These are phyloP conservation scores for Maudiozyma turicensis DNA, from an alignment of 805 yeast species.

Conservation along the genomic window DNA sequence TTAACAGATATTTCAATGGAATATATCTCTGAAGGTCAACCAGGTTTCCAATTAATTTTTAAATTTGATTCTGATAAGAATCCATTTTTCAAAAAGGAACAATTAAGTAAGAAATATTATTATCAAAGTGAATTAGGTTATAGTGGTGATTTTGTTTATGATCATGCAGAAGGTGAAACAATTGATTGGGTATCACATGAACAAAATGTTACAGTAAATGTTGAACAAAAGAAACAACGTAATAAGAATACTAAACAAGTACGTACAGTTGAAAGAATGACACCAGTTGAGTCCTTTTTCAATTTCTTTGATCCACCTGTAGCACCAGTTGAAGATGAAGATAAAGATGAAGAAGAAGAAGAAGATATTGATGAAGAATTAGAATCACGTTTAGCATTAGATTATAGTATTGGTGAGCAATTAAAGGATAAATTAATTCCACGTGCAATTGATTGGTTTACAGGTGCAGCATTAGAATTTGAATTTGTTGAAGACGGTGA, in stretches of 20 bases:
- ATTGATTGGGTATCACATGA: constrained; percentile 79
- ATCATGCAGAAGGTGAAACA: constrained; percentile 82
- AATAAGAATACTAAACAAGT: constrained; percentile 94
- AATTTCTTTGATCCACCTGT: constrained; percentile 92
- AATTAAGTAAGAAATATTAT: constrained; percentile 76
- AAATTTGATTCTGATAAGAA: constrained; percentile 56
- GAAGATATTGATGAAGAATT: constrained; percentile 61
- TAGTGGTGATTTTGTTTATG: constrained; percentile 93
- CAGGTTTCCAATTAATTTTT: constrained; percentile 84
- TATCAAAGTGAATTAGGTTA: constrained; percentile 91
- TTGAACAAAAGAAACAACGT: constrained; percentile 95
- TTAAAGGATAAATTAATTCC: constrained; percentile 93
- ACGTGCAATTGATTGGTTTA: constrained; percentile 96
- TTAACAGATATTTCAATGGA: constrained; percentile 66
- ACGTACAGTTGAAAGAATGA: constrained; percentile 85
- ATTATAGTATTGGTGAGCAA: constrained; percentile 93
- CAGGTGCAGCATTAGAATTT: constrained; percentile 89
- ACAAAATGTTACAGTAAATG: constrained; percentile 69
- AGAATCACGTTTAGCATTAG: constrained; percentile 79
- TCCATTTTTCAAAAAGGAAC: constrained; percentile 64
- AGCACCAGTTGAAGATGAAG: constrained; percentile 43
- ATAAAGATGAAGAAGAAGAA: constrained; percentile 41
- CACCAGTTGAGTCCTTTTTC: constrained; percentile 93
- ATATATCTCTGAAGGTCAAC: constrained; percentile 51
- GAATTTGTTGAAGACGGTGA: constrained; percentile 53